Evolutionary conservation across 257 asterid species (phyloP).

Genomic region (Solanum ossicruentum): DNA sequence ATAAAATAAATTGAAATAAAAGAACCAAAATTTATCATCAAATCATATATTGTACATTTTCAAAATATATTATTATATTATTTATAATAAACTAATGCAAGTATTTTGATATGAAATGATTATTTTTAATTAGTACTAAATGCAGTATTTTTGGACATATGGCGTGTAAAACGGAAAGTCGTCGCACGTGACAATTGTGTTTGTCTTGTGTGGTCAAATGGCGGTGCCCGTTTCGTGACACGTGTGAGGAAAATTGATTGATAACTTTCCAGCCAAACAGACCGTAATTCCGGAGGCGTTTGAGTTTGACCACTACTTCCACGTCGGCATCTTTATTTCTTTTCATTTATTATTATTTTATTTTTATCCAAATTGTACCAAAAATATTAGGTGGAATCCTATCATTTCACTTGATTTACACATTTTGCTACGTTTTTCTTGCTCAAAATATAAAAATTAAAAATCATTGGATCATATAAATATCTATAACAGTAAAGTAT

Average conservation of each 20-base stretch:
- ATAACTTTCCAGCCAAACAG: background rate
- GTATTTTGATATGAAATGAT: too few species aligned
- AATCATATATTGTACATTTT: too few species aligned
- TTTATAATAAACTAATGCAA: too few species aligned
- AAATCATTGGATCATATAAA: background rate
- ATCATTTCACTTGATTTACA: background rate
- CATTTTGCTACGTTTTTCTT: background rate
- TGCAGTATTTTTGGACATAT: background rate
- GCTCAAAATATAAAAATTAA: background rate
- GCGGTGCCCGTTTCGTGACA: slow-evolving; percentile 14
- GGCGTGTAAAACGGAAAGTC: background rate
- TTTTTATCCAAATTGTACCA: background rate
- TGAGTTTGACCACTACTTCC: background rate
- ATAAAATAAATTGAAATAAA: too few species aligned
- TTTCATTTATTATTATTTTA: background rate
- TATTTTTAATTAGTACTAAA: too few species aligned
- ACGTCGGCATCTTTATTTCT: background rate
- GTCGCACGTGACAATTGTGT: slow-evolving; percentile 17
- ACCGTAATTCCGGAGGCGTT: background rate
- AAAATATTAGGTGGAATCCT: background rate
- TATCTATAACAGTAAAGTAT: background rate
- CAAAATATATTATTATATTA: too few species aligned
- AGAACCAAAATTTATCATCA: too few species aligned
- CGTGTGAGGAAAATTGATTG: slow-evolving; percentile 5
- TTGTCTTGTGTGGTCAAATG: slow-evolving; percentile 12